phyloP scores from a whole-genome alignment of 805 yeast species.

The Jamesozyma lodderae region DNA sequence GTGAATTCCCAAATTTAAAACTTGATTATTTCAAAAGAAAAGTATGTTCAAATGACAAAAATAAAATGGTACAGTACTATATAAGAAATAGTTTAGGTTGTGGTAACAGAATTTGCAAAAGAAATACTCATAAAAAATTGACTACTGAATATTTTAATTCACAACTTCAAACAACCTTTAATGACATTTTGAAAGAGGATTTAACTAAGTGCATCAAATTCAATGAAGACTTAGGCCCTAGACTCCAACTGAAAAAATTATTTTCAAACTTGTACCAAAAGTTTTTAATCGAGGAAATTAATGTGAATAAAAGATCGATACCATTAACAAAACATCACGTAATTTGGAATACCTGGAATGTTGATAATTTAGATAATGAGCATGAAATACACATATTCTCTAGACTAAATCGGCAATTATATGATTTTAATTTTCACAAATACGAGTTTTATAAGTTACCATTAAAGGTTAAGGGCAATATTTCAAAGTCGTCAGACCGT shows the following conservation, averaged over 20 bases:
- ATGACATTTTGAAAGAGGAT: not conserved
- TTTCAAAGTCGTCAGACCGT: no score
- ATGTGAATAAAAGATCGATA: no score
- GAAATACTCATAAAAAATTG: no score
- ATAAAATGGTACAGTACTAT: no score
- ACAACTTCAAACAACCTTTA: no score
- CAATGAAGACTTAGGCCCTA: not conserved
- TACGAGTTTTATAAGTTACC: slow-evolving; percentile 15
- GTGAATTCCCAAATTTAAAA: not conserved
- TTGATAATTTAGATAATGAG: not conserved
- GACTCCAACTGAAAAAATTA: no score
- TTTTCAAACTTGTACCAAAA: no score
- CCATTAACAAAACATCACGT: not conserved
- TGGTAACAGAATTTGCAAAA: no score
- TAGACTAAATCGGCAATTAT: slow-evolving; percentile 2
- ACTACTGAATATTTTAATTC: no score
- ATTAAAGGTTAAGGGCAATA: not conserved
- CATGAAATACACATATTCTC: not conserved
- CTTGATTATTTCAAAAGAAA: not conserved
- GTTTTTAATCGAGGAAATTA: no score
- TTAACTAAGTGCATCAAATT: not conserved
- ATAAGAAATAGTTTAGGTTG: no score
- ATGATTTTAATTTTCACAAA: slow-evolving; percentile 13
- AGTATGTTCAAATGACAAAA: not conserved
- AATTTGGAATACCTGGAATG: not conserved